Evolutionary conservation across 2,329 filamentous ascomycete genomes (phyloP), one percentile per base, ranked within the genome.

Genomic region (Eutypella sp.): DNA sequence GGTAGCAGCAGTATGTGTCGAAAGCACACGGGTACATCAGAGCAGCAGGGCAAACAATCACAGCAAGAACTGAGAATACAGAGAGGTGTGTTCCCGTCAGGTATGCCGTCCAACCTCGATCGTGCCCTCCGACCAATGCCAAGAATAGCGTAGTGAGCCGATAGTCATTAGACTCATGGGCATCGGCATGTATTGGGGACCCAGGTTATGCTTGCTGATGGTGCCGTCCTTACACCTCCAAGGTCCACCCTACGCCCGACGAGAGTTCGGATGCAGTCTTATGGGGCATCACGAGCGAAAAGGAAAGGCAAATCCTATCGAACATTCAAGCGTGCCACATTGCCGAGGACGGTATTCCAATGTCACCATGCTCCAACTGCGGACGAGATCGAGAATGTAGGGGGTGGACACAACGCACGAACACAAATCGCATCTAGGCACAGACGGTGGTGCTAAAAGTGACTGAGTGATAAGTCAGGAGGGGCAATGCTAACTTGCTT

Each of bases 41-140:
- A n/a, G n/a, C n/a, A n/a, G n/a, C 5, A 39, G 36, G 36, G 19
- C 20, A 24, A 39, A 39, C 36, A 24, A 24, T 39, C 36, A 20
- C 20, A 13, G n/a, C 18, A n/a, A 24, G 22, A 39, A 13, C 20
- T 39, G 11, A 11, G 20, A 23, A n/a, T 39, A 19, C 20, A 39
- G 36, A 24, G 4, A 39, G 20, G 36, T 8, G 36, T n/a, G 5
- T 39, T 22, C 11, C 36, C 36, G 29, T 29, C 29, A n/a, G n/a
- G n/a, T n/a, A 39, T 39, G 36, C 5, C 13, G 36, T 39, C 20
- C 36, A 39, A 39, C 36, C 36, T n/a, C 36, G 36, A 39, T 39
- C 16, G 13, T 39, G 36, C 36, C 20, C 36, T 39, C 19, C 18
- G n/a, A n/a, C 36, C 36, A 39, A 39, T 39, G 36, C 36, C 36